A percentile compares a stretch with the other conserved stretches of the same genome.
These are phyloP conservation scores for Pilobolus umbonatus DNA, from an alignment of 192 early-diverging fungal genomes.

Conservation along the genomic window DNA sequence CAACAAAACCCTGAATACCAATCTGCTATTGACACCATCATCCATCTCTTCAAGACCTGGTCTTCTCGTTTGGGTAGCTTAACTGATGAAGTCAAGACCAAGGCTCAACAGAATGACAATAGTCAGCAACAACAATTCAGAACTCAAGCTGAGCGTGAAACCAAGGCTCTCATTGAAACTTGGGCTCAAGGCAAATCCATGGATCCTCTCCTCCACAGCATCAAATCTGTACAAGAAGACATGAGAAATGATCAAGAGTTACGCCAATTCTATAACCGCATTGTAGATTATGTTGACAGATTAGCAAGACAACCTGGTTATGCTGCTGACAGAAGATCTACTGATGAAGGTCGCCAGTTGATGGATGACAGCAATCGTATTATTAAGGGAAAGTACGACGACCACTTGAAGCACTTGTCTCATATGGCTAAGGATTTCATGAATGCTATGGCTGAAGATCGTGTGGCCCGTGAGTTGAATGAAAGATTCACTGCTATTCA, in stretches of 20 bases:
- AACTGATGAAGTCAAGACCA: neutral
- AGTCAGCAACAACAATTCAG: conserved; percentile 16
- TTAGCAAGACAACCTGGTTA: conserved; percentile 35
- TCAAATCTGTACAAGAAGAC: conserved; percentile 26
- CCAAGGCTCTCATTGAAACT: conserved; percentile 36
- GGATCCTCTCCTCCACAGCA: conserved; percentile 27
- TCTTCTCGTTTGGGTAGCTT: conserved; percentile 14
- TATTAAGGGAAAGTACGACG: conserved; percentile 27
- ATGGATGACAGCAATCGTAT: conserved; percentile 20
- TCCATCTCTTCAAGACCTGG: conserved; percentile 31
- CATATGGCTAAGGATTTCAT: conserved; percentile 21
- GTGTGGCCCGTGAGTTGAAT: conserved; percentile 20
- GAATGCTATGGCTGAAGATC: conserved; percentile 27
- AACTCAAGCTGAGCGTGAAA: conserved; percentile 27
- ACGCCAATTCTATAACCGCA: conserved; percentile 19
- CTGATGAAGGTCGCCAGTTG: conserved; percentile 20
- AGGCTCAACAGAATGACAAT: conserved; percentile 4
- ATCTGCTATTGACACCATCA: conserved; percentile 28
- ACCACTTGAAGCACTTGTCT: conserved; percentile 19
- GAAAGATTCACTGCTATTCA: conserved; percentile 30
- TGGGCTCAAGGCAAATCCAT: conserved; percentile 39
- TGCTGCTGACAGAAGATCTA: conserved; percentile 19
- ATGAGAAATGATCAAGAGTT: conserved; percentile 26
- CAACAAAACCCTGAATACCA: conserved; percentile 41
- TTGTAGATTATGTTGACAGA: conserved; percentile 21